Evolutionary conservation across 495 filamentous ascomycete genomes (phyloP), one percentile per base, ranked within the genome.

Genomic region (Peziza echinospora): DNA sequence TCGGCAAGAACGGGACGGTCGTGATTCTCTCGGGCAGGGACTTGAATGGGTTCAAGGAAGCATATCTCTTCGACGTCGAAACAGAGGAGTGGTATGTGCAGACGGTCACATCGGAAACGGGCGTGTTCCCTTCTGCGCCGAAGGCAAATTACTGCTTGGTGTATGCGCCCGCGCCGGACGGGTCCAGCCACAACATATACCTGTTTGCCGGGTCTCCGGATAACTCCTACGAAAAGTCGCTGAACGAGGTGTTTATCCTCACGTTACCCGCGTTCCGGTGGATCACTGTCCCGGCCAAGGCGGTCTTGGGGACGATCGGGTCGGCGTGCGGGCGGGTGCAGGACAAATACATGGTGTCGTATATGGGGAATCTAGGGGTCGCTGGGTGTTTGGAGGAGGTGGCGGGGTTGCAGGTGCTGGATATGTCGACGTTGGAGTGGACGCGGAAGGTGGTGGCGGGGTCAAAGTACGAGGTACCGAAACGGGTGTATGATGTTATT

Each of bases 201-300:
- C 69, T 85, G 58, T 84, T 75, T 51, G 80, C 77, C 5, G 80
- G 80, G 1, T 79, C 84, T 53, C 53, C 64, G 44, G 72, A 81
- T 60, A 71, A 60, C 3, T 75, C 82, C 52, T 82, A 81, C 59
- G 67, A 68, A 41, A 0, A 41, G 73, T 13, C 40, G 65, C 5
- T 51, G 1, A 44, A 51, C 2, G 80, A 84, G 54, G 75, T 81
- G 65, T 84, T 77, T 72, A 80, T 84, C 44, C 66, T 85, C 21
- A 77, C 75, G n/a, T 67, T 85, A 41, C 80, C 81, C 0, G 62
- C 68, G 9, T 80, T 85, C 53, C 79, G 72, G 1, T 84, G 80
- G 80, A 75, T 83, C 40, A 57, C 72, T 49, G 76, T 82, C 26
- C 65, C 77, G 45, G 61, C 60, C 26, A 48, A 53, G 9, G 59